These are phyloP conservation scores for Dissophora globulifera DNA, from an alignment of 192 early-diverging fungal species.

Conservation along the genomic window DNA sequence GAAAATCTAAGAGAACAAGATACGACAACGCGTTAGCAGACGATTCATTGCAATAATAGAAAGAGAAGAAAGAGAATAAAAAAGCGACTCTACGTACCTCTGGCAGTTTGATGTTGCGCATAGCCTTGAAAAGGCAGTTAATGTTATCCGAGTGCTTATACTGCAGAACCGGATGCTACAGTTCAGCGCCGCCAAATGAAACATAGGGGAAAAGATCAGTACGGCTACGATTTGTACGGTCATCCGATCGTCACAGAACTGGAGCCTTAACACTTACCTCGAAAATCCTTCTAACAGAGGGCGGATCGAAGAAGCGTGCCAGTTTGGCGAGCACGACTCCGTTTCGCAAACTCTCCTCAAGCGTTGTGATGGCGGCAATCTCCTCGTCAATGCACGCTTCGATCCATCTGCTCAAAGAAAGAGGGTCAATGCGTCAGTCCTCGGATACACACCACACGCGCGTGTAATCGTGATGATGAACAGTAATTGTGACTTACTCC, in stretches of 20 bases:
- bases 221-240: background rate
- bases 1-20: conserved; percentile 73
- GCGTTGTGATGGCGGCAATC: conserved; percentile 76
- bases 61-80: too few relatives aligned
- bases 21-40: too few relatives aligned
- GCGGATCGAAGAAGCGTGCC: conserved; percentile 84
- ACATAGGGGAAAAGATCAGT: background rate
- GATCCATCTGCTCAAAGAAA: conserved; percentile 78
- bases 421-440: too few relatives aligned
- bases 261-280: conserved; percentile 51
- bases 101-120: conserved; percentile 83
- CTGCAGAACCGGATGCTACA: conserved; percentile 81
- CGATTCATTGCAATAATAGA: too few relatives aligned
- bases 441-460: too few relatives aligned
- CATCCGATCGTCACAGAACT: background rate
- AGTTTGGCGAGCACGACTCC: conserved; percentile 93
- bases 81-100: conserved; percentile 70
- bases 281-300: conserved; percentile 88
- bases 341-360: conserved; percentile 94
- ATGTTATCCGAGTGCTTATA: conserved; percentile 98
- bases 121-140: conserved; percentile 90
- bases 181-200: background rate
- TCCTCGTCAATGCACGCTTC: conserved; percentile 90
- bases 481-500: conserved; percentile 89
- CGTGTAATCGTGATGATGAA: too few relatives aligned